A percentile compares a stretch with the other conserved stretches of the same genome.
These are phyloP conservation scores for Alternaria solani DNA, from an alignment of 2,329 filamentous ascomycete species.

Conservation along the genomic window DNA sequence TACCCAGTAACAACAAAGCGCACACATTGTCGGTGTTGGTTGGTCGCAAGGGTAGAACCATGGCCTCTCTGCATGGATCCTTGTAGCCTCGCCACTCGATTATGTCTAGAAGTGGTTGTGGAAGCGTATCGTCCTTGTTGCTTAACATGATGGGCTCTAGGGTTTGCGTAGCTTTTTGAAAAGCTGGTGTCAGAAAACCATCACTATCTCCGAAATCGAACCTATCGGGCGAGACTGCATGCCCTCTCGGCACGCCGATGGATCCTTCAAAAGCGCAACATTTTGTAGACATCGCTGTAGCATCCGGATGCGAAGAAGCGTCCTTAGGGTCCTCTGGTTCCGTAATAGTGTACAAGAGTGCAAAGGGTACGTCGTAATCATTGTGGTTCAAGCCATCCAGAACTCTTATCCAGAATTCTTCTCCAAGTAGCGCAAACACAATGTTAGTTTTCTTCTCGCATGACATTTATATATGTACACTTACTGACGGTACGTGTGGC, in stretches of 20 bases:
- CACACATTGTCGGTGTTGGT: constrained; percentile 43
- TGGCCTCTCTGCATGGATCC: constrained; percentile 44
- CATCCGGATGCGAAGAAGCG: constrained; percentile 33
- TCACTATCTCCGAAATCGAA: constrained; percentile 40
- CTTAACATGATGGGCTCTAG: constrained; percentile 39
- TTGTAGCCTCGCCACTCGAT: constrained; percentile 46
- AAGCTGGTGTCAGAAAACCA: constrained; percentile 44
- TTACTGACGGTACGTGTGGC: constrained; percentile 33
- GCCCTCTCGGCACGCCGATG: constrained; percentile 43
- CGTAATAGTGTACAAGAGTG: constrained; percentile 43
- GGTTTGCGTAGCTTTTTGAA: constrained; percentile 46
- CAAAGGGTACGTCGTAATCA: constrained; percentile 43
- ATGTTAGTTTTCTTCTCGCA: neutral
- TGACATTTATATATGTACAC: neutral
- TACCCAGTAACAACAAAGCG: constrained; percentile 43
- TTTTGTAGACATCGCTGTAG: constrained; percentile 34
- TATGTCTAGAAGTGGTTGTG: constrained; percentile 36
- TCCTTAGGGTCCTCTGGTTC: constrained; percentile 39
- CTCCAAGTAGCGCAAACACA: neutral
- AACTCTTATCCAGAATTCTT: constrained; percentile 59
- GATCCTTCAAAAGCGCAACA: constrained; percentile 44
- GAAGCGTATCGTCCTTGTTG: constrained; percentile 37
- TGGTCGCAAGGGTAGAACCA: constrained; percentile 44
- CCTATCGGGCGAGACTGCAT: constrained; percentile 37
- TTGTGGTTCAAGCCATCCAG: constrained; percentile 58